Evolutionary conservation across 441 rosid species (phyloP).

Genomic region (Eugenia klotzschiana): DNA sequence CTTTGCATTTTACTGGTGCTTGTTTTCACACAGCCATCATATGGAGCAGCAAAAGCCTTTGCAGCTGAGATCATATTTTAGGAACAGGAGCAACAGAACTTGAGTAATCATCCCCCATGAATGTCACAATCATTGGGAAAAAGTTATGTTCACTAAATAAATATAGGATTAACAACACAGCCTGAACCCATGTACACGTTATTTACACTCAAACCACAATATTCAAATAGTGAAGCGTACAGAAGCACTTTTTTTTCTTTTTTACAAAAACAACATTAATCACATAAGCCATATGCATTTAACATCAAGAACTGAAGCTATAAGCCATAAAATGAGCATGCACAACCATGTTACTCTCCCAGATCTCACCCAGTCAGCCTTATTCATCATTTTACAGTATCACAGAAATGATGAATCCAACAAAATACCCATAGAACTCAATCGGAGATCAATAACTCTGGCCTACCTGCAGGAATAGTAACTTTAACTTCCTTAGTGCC

Average conservation of each 20-base stretch:
- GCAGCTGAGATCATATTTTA: background rate
- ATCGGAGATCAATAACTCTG: constrained; percentile 5
- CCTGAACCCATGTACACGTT: background rate
- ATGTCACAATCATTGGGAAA: background rate
- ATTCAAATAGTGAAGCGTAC: background rate
- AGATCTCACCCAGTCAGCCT: background rate
- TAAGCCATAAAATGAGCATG: background rate
- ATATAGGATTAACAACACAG: background rate
- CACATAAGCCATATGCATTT: background rate
- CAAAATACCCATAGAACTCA: background rate
- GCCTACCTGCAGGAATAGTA: constrained; percentile 70
- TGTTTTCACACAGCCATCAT: background rate
- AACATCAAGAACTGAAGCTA: background rate
- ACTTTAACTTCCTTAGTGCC: constrained; percentile 64
- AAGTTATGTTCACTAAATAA: background rate
- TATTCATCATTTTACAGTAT: background rate
- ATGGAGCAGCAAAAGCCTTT: background rate
- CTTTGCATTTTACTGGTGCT: background rate
- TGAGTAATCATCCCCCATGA: background rate
- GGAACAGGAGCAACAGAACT: background rate
- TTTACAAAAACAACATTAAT: background rate
- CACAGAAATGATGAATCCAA: background rate
- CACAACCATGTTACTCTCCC: background rate
- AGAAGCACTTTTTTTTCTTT: background rate
- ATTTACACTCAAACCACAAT: background rate